These are phyloP conservation scores for Aspergillus carbonarius DNA, from an alignment of 2,329 filamentous ascomycete species.

Conservation along the genomic window DNA sequence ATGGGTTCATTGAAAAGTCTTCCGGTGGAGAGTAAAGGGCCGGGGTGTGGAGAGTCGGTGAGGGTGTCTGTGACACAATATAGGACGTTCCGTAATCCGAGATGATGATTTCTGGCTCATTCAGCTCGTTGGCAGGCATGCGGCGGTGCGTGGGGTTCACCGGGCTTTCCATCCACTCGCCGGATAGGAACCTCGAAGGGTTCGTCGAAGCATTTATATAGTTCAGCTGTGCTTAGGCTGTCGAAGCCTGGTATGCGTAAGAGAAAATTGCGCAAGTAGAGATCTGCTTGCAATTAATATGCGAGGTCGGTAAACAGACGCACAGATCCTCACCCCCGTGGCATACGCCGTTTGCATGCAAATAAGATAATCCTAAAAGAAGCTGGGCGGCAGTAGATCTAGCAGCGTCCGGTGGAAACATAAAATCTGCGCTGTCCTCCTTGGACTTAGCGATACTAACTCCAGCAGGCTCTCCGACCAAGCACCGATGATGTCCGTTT, in stretches of 20 bases:
- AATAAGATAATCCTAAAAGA: background rate
- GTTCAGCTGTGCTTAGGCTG: background rate
- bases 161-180: background rate
- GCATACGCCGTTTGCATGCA: background rate
- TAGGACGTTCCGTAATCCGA: constrained; percentile 4
- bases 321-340: background rate
- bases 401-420: constrained; percentile 3
- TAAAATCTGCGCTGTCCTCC: background rate
- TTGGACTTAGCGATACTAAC: background rate
- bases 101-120: background rate
- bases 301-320: background rate
- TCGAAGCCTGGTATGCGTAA: background rate
- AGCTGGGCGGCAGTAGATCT: constrained; percentile 3
- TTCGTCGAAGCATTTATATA: background rate
- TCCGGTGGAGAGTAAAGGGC: constrained; percentile 1
- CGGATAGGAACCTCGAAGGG: background rate
- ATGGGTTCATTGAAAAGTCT: constrained; percentile 3
- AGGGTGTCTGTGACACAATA: background rate
- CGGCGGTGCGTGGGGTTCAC: background rate
- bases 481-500: constrained; percentile 2
- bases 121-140: background rate
- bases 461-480: constrained; percentile 6
- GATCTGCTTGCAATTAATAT: background rate
- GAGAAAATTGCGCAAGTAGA: background rate
- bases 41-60: constrained; percentile 2